Evolutionary conservation across 164 flowering plant species (phyloP).

Genomic region (Chloranthus sessilifolius): DNA sequence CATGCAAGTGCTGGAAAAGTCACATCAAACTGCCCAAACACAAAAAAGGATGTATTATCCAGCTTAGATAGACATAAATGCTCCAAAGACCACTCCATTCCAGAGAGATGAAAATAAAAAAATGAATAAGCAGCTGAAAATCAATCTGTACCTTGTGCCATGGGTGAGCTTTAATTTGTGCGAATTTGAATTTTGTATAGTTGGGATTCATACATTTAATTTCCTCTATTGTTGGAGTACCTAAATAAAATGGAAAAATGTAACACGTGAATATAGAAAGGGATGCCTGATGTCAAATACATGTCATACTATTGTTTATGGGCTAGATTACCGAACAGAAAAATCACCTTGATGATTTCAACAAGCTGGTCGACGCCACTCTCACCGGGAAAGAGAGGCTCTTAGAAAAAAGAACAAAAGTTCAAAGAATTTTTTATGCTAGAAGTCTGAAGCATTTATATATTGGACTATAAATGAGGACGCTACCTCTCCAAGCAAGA

Average conservation of each 20-base stretch:
- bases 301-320: background rate
- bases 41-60: no score
- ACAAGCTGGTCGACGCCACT: constrained; percentile 62
- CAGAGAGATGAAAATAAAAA: background rate
- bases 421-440: no score
- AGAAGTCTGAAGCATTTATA: no score
- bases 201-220: constrained; percentile 66
- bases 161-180: constrained; percentile 58
- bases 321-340: background rate
- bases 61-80: no score
- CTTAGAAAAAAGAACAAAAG: no score
- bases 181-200: constrained; percentile 51
- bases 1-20: constrained; percentile 72
- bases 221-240: constrained; percentile 66
- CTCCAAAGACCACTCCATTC: no score
- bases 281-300: background rate
- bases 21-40: constrained; percentile 66
- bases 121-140: background rate
- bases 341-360: constrained; percentile 51
- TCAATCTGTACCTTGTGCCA: constrained; percentile 56
- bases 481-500: constrained; percentile 48
- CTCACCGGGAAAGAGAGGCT: constrained; percentile 72
- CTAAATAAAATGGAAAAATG: constrained; percentile 30
- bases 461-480: background rate
- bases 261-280: background rate